Base-by-base conservation (phyloP, 768 basidiomycete genomes). In the Xerocomellus amylosporus region DNA sequence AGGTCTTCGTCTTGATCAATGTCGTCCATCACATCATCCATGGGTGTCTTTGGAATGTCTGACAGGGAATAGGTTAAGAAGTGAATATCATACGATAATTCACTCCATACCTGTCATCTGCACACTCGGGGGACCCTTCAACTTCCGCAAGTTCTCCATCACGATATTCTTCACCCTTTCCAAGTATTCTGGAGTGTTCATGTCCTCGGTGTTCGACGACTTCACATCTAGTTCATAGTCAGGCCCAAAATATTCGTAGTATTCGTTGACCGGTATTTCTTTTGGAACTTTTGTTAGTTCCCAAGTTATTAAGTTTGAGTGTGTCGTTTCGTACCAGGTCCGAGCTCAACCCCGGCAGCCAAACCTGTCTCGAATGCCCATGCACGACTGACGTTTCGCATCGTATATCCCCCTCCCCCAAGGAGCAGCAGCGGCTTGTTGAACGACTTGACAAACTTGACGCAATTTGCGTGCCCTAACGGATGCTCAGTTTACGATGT, bases 351-450 rank as follows among this genome's bases (percentile, higher is more conserved):
- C 12, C 97, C 97, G 22, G 96, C 94, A n/a, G 97, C 97, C 40
- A 99, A 73, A 22, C 97, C 97, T 3, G 97, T 99, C 74, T 99
- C 97, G 64, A 85, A 99, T 20, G 97, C 96, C 97, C 97, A 99
- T 13, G 90, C 87, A 40, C 97, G 83, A 58, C 93, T 94, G 55
- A 98, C 96, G 58, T 96, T 96, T 41, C 95, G 88, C 84, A 99
- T 96, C 4, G 97, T 99, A 72, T 99, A 99, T 0, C 97, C 97
- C 10, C 97, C 97, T 26, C 97, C 97, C 14, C 97, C 97, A 24
- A 99, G 84, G 19, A 99, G 78, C 12, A 99, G 75, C n/a, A 98
- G 71, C 2, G 97, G 97, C 46, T 92, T 88, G 67, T 91, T 88
- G 74, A 98, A 97, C 1, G 91, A 93, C 70, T 98, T 97, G 49